Conservation (phyloP, 2,329 filamentous ascomycete species). For the Alternaria tenuissima region DNA sequence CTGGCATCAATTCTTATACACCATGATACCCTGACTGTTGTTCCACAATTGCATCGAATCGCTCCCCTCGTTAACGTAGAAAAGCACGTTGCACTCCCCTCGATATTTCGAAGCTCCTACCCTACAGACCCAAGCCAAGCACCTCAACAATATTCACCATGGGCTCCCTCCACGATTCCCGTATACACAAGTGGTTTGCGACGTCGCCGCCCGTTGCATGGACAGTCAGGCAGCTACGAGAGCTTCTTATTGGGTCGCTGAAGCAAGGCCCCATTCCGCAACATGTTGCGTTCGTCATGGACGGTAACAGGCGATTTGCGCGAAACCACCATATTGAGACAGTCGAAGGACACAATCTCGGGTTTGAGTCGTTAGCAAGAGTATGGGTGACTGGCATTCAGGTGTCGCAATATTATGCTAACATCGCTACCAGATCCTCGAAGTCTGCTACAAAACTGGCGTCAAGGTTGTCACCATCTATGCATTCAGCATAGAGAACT, state of each 20-base stretch:
- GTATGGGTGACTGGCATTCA: slow-evolving; percentile 58
- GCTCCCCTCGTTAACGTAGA: not conserved
- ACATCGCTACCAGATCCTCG: slow-evolving; percentile 70
- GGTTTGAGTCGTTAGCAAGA: slow-evolving; percentile 91
- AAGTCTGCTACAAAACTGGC: slow-evolving; percentile 97
- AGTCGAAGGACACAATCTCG: slow-evolving; percentile 92
- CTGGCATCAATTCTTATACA: slow-evolving; percentile 33
- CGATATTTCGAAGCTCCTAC: slow-evolving; percentile 19
- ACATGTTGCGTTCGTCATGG: slow-evolving; percentile 99
- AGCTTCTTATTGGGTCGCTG: slow-evolving; percentile 86
- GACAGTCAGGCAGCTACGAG: slow-evolving; percentile 78
- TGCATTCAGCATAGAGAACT: slow-evolving; percentile 99
- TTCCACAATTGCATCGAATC: slow-evolving; percentile 8
- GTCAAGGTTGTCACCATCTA: slow-evolving; percentile 98
- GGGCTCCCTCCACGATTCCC: slow-evolving; percentile 66
- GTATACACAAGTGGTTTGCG: slow-evolving; percentile 77
- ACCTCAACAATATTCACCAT: slow-evolving; percentile 35
- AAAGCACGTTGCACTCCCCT: slow-evolving; percentile 1
- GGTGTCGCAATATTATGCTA: slow-evolving; percentile 44
- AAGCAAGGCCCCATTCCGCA: slow-evolving; percentile 91
- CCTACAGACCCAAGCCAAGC: slow-evolving; percentile 19
- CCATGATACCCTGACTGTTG: slow-evolving; percentile 24
- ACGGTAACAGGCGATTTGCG: slow-evolving; percentile 94
- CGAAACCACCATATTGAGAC: slow-evolving; percentile 92
- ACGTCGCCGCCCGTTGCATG: slow-evolving; percentile 93